Percentiles rank a stretch among this genome's conserved stretches.
Evolutionary conservation across 331 rosid species (phyloP).

Genomic region (Acacia pycnantha): DNA sequence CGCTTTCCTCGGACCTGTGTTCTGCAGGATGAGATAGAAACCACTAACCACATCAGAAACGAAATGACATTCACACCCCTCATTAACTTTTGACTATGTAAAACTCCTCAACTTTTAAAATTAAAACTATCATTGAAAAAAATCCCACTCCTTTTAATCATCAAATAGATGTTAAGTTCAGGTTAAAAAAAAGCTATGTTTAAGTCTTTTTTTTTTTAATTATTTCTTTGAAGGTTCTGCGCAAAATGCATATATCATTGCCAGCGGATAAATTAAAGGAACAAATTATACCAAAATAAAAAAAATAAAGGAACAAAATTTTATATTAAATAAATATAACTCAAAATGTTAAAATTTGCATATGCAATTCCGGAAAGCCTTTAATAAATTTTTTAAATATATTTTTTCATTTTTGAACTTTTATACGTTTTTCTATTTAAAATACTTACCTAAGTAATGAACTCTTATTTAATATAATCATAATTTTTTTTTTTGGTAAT

Average conservation of each 20-base stretch:
- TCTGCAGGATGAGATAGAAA: neutral
- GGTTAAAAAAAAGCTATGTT: no score
- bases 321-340: neutral
- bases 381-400: neutral
- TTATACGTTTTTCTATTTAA: neutral
- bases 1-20: slow-evolving; percentile 1
- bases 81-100: neutral
- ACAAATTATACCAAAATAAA: no score
- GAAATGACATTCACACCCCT: slow-evolving; percentile 19
- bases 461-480: neutral
- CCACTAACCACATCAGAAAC: neutral
- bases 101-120: neutral
- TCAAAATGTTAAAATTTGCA: neutral
- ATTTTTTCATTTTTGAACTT: no score
- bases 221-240: no score
- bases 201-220: neutral
- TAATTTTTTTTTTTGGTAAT: no score
- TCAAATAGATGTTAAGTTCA: neutral
- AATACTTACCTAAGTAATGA: neutral
- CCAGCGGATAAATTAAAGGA: no score
- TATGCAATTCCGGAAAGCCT: neutral
- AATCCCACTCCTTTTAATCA: neutral
- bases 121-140: neutral
- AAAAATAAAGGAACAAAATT: neutral
- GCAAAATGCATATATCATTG: neutral